phyloP scores from a whole-genome alignment of 768 basidiomycete species.

The Naganishia friedmannii region DNA sequence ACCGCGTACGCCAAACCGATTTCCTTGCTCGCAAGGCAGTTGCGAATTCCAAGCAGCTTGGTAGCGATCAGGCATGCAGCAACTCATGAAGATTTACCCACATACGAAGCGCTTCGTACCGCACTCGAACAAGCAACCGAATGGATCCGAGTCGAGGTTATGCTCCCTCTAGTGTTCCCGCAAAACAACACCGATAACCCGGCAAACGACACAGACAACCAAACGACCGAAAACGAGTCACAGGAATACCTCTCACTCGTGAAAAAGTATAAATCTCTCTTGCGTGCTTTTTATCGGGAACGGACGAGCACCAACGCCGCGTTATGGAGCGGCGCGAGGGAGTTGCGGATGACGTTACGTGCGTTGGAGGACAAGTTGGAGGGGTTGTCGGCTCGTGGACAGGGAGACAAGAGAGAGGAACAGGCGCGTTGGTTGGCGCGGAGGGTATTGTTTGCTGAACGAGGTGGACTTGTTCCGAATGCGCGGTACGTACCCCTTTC shows the following conservation, averaged over 20 bases:
- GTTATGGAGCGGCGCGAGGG: slow-evolving; percentile 48
- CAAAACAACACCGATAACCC: slow-evolving; percentile 54
- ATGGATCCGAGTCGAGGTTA: slow-evolving; percentile 50
- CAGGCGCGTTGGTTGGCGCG: slow-evolving; percentile 52
- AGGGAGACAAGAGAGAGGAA: slow-evolving; percentile 70
- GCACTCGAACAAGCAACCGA: slow-evolving; percentile 54
- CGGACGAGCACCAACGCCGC: slow-evolving; percentile 35
- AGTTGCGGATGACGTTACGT: slow-evolving; percentile 50
- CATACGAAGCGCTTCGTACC: slow-evolving; percentile 71
- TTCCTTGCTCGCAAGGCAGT: slow-evolving; percentile 76
- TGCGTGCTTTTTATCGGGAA: slow-evolving; percentile 64
- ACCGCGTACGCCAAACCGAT: slow-evolving; percentile 89
- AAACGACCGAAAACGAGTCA: not conserved
- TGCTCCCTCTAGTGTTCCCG: slow-evolving; percentile 63
- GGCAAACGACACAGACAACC: slow-evolving; percentile 47
- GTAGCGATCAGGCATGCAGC: slow-evolving; percentile 92
- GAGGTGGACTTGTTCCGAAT: slow-evolving; percentile 73
- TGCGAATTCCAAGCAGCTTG: slow-evolving; percentile 80
- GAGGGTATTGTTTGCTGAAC: slow-evolving; percentile 65
- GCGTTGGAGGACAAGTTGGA: slow-evolving; percentile 32
- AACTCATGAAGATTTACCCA: slow-evolving; percentile 92
- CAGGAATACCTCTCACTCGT: slow-evolving; percentile 71
- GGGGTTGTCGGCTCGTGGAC: slow-evolving; percentile 20
- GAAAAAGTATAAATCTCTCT: slow-evolving; percentile 43
- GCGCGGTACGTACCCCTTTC: slow-evolving; percentile 64